Evolutionary conservation across 2,329 filamentous ascomycete genomes (phyloP).

Genomic region (Didymella glomerata): DNA sequence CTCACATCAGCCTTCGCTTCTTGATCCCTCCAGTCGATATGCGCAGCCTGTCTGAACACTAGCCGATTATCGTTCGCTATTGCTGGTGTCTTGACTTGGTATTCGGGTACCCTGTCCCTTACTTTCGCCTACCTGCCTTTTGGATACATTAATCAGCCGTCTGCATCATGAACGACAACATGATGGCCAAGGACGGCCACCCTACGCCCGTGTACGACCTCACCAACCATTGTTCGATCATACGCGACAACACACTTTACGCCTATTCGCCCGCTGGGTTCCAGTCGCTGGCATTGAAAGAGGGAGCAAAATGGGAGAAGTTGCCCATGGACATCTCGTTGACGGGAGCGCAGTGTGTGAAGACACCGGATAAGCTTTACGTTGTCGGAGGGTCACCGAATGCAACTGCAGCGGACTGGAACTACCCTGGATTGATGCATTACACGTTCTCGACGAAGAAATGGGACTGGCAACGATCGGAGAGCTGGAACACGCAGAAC

Average conservation of each 20-base stretch:
- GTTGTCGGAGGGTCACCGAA: conserved; percentile 75
- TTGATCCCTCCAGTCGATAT: conserved; percentile 38
- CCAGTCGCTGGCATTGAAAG: conserved; percentile 72
- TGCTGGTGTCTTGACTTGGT: conserved; percentile 29
- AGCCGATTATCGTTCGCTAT: conserved; percentile 32
- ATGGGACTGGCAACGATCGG: conserved; percentile 66
- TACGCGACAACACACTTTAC: conserved; percentile 84
- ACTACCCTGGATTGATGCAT: conserved; percentile 78
- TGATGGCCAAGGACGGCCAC: conserved; percentile 53
- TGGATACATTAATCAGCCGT: conserved; percentile 22
- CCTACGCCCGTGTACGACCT: conserved; percentile 75
- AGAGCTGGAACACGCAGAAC: conserved; percentile 67
- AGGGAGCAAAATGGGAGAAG: conserved; percentile 75
- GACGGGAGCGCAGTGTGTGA: conserved; percentile 79
- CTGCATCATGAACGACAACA: conserved; percentile 60
- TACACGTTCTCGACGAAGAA: conserved; percentile 65
- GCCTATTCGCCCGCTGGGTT: conserved; percentile 80
- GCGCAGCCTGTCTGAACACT: conserved; percentile 35
- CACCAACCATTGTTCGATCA: conserved; percentile 80
- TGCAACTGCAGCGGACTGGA: conserved; percentile 47
- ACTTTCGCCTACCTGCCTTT: conserved; percentile 22
- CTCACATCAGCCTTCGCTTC: conserved; percentile 9
- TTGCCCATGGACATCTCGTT: conserved; percentile 74
- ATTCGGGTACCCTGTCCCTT: conserved; percentile 30
- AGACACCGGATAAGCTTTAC: conserved; percentile 74